phyloP scores from a whole-genome alignment of 768 basidiomycete species.

The Lentinus brumalis region DNA sequence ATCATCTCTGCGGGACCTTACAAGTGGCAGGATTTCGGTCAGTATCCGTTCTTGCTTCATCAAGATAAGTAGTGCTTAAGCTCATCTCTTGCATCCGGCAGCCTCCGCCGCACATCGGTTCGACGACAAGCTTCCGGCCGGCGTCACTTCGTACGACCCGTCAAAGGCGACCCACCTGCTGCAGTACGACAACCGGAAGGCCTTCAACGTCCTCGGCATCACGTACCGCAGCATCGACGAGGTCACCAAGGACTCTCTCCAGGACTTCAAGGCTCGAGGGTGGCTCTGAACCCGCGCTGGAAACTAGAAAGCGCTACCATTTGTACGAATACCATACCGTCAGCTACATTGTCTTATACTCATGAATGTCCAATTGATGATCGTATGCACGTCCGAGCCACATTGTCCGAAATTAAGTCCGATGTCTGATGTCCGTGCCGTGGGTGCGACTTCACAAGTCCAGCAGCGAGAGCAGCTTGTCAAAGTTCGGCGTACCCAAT shows the following conservation, averaged over 20 bases:
- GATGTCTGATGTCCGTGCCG: neutral
- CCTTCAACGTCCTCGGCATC: slow-evolving; percentile 40
- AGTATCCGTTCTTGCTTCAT: neutral
- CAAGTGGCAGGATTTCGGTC: slow-evolving; percentile 26
- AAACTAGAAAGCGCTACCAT: neutral
- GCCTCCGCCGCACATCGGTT: neutral
- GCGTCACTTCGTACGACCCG: slow-evolving; percentile 19
- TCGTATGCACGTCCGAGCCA: neutral
- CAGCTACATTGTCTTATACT: neutral
- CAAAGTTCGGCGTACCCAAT: slow-evolving; percentile 35
- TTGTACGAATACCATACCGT: neutral
- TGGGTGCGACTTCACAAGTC: neutral
- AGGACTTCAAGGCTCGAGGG: slow-evolving; percentile 41
- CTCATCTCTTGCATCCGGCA: neutral
- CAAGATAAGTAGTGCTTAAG: neutral
- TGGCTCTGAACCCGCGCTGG: slow-evolving; percentile 33
- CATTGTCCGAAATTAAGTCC: neutral
- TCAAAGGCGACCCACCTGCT: slow-evolving; percentile 28
- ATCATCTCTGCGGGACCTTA: slow-evolving; percentile 43
- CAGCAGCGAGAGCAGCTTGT: slow-evolving; percentile 17
- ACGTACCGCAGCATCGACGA: slow-evolving; percentile 43
- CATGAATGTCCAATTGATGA: neutral
- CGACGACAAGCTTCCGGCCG: slow-evolving; percentile 1
- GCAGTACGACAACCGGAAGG: slow-evolving; percentile 39
- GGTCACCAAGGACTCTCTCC: slow-evolving; percentile 41